Base-by-base conservation (phyloP, 139 green algal species). In the Chlamydomonas applanata region DNA sequence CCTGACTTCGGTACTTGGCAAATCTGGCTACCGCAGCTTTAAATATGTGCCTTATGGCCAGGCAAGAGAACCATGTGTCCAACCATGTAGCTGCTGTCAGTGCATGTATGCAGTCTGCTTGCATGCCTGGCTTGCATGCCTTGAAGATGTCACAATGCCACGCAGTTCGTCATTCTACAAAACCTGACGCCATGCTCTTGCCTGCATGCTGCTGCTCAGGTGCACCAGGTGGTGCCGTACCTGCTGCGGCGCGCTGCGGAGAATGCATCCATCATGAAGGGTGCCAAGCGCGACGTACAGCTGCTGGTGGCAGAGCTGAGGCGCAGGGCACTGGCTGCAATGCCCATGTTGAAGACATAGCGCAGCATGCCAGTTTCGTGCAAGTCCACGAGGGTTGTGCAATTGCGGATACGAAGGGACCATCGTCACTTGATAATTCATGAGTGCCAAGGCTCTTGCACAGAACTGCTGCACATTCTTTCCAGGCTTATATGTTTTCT, bases 21-120 rank as follows among this genome's bases (percentile, higher is more conserved):
- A 62, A 4, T 62, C 52, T 29, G 76, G 70, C 34, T 71, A 71
- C 70, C 49, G 45, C 0, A 69, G 69, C n/a, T 94, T 89, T 84
- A 97, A 95, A 80, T 94, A 94, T 69, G 79, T 92, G 20, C 88
- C 91, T 0, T 97, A 92, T 72, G 92, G 92, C 14, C 69, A 45
- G 17, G 73, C 96, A 22, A 76, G 87, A 29, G 80, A 95, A 76
- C 83, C 93, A 24, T 4, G 44, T 24, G 56, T 19, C 65, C 5
- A 13, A 25, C 17, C 16, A 14, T 20, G 56, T 64, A 32, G 7
- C 13, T 64, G 56, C 22, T 27, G 7, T 64, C 56, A 64, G 27
- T n/a, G n/a, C n/a, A n/a, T n/a, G n/a, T n/a, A n/a, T n/a, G n/a
- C n/a, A n/a, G n/a, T n/a, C n/a, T n/a, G n/a, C n/a, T n/a, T n/a